phyloP scores from a whole-genome alignment of 2,329 filamentous ascomycete genomes.

The Coniochaeta sp. region DNA sequence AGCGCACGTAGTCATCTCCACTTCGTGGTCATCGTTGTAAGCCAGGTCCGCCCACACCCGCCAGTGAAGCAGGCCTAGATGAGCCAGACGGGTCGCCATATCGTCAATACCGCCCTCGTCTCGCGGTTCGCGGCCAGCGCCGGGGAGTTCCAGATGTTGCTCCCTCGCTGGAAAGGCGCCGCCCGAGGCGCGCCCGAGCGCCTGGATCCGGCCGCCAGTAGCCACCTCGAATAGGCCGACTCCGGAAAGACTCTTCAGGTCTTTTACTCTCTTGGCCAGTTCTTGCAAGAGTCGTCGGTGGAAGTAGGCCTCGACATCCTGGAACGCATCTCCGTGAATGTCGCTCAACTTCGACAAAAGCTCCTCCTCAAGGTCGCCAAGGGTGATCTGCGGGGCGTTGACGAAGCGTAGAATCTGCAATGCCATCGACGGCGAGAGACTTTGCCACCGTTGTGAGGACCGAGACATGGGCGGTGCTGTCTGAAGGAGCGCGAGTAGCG shows the following conservation, averaged over 20 bases:
- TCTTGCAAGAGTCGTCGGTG: conserved; percentile 40
- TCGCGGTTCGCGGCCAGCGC: conserved; percentile 30
- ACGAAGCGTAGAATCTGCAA: conserved; percentile 53
- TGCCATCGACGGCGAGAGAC: conserved; percentile 44
- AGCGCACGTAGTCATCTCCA: not conserved
- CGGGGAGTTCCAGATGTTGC: conserved; percentile 16
- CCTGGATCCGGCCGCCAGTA: conserved; percentile 40
- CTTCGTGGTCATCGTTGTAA: conserved; percentile 36
- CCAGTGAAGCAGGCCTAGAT: conserved; percentile 84
- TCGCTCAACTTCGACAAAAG: conserved; percentile 37
- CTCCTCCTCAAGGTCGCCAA: conserved; percentile 41
- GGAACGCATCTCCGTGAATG: conserved; percentile 34
- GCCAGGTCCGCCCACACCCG: conserved; percentile 75
- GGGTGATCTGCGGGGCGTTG: conserved; percentile 39
- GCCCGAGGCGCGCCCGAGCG: conserved; percentile 17
- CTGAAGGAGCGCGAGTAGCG: conserved; percentile 47
- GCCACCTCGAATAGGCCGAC: conserved; percentile 48
- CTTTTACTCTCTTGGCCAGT: conserved; percentile 40
- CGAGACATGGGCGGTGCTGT: conserved; percentile 35
- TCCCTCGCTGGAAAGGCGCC: not conserved
- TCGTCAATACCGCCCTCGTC: conserved; percentile 53
- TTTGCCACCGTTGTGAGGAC: conserved; percentile 41
- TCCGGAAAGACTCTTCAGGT: conserved; percentile 44
- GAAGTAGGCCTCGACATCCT: conserved; percentile 41
- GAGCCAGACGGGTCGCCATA: conserved; percentile 70